Conservation (phyloP, 768 basidiomycete species). For the Arthromyces matolae region DNA sequence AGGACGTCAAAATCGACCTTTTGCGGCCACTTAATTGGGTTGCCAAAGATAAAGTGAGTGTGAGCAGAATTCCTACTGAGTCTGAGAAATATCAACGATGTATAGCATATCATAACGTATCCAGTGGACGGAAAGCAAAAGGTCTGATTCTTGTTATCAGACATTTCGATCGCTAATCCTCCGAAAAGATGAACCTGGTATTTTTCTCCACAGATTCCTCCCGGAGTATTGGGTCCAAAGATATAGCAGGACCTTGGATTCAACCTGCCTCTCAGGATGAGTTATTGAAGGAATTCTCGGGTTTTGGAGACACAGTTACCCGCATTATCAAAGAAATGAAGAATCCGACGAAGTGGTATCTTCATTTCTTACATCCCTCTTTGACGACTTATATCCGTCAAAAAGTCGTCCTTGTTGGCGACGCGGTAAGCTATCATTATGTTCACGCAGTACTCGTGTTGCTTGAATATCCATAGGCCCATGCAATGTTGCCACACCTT, state of each 20-base stretch:
- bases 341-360: slow-evolving; percentile 47
- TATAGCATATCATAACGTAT: slow-evolving; percentile 51
- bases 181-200: slow-evolving; percentile 43
- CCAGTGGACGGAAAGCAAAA: slow-evolving; percentile 41
- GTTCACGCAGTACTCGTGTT: background rate
- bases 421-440: slow-evolving; percentile 36
- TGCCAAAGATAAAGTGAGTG: slow-evolving; percentile 41
- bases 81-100: background rate
- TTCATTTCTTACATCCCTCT: slow-evolving; percentile 46
- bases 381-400: slow-evolving; percentile 41
- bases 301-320: slow-evolving; percentile 43
- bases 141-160: slow-evolving; percentile 23
- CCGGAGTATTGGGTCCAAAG: slow-evolving; percentile 24
- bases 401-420: slow-evolving; percentile 49
- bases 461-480: slow-evolving; percentile 37
- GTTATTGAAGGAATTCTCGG: slow-evolving; percentile 38
- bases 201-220: slow-evolving; percentile 34
- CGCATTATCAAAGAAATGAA: slow-evolving; percentile 39
- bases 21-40: slow-evolving; percentile 38
- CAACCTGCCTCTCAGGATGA: slow-evolving; percentile 37
- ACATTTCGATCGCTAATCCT: background rate
- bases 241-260: slow-evolving; percentile 39
- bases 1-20: slow-evolving; percentile 36
- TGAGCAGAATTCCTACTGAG: background rate
- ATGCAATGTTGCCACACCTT: slow-evolving; percentile 57